Conservation (phyloP, 2,329 filamentous ascomycete genomes). For the Fusarium pilosicola region DNA sequence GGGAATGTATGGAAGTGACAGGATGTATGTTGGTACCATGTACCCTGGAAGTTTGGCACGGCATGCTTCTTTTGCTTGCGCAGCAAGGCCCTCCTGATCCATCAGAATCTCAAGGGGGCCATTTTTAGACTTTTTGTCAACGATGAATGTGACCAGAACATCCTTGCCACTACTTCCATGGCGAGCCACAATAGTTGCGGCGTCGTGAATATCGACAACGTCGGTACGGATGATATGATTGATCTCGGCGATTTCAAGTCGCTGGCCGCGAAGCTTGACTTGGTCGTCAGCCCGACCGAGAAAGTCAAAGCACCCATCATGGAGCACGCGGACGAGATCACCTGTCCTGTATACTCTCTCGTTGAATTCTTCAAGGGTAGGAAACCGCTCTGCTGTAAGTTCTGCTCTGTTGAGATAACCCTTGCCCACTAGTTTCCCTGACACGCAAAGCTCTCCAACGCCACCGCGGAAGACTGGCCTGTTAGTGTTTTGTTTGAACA, state of each 20-base stretch:
- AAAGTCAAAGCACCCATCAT: constrained; percentile 87
- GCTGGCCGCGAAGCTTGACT: constrained; percentile 88
- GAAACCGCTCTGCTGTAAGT: constrained; percentile 82
- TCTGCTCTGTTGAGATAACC: constrained; percentile 85
- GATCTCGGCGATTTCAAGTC: constrained; percentile 91
- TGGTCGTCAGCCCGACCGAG: constrained; percentile 90
- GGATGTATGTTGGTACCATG: constrained; percentile 89
- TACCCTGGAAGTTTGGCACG: constrained; percentile 77
- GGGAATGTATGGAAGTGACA: constrained; percentile 77
- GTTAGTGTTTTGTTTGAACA: constrained; percentile 76
- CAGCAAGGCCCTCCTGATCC: constrained; percentile 53
- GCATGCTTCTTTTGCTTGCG: constrained; percentile 69
- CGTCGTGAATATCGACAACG: constrained; percentile 69
- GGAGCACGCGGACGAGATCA: constrained; percentile 83
- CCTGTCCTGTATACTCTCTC: constrained; percentile 86
- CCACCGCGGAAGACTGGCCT: constrained; percentile 79
- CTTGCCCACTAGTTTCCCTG: constrained; percentile 86
- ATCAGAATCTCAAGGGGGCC: constrained; percentile 36
- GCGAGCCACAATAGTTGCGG: constrained; percentile 78
- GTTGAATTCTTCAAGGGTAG: constrained; percentile 64
- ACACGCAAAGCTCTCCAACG: constrained; percentile 89
- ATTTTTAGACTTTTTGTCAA: constrained; percentile 22
- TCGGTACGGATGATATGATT: constrained; percentile 80
- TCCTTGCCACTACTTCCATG: constrained; percentile 80
- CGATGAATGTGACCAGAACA: constrained; percentile 81